Percentiles rank a stretch among this genome's conserved stretches.
Conservation (phyloP, 176 grass and related monocot species). For the Otatea glauca region DNA sequence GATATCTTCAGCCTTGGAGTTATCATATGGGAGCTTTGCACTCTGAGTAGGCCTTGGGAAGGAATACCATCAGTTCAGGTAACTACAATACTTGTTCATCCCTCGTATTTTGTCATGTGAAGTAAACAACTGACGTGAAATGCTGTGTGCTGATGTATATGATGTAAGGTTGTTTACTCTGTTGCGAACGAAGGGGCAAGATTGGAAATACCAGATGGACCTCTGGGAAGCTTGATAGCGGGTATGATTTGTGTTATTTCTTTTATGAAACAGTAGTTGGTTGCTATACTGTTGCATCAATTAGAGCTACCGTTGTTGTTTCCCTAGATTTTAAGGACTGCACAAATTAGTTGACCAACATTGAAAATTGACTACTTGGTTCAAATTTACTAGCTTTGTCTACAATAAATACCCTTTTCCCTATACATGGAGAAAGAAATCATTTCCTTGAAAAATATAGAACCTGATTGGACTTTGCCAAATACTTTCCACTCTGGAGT, state of each 20-base stretch:
- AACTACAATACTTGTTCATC: slow-evolving; percentile 34
- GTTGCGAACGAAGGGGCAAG: slow-evolving; percentile 90
- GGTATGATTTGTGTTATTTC: slow-evolving; percentile 54
- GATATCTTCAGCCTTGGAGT: slow-evolving; percentile 97
- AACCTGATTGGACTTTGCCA: background rate
- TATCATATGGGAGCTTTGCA: slow-evolving; percentile 99
- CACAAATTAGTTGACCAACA: background rate
- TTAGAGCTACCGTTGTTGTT: background rate
- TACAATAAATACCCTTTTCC: background rate
- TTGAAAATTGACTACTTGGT: background rate
- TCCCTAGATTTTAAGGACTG: background rate
- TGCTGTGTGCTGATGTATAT: slow-evolving; percentile 28
- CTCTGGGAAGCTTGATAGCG: slow-evolving; percentile 84
- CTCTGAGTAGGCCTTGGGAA: slow-evolving; percentile 88
- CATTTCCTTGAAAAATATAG: slow-evolving; percentile 1
- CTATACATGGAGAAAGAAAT: background rate
- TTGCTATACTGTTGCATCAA: slow-evolving; percentile 7
- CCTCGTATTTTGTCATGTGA: background rate
- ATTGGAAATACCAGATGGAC: slow-evolving; percentile 93
- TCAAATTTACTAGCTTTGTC: background rate
- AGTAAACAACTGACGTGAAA: slow-evolving; percentile 17
- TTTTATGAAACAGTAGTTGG: slow-evolving; percentile 4
- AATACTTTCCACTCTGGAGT: background rate
- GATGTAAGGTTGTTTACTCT: slow-evolving; percentile 80
- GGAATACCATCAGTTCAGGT: slow-evolving; percentile 89